These are phyloP conservation scores for Aspergillus awamori DNA, from an alignment of 2,329 filamentous ascomycete genomes.

Conservation along the genomic window DNA sequence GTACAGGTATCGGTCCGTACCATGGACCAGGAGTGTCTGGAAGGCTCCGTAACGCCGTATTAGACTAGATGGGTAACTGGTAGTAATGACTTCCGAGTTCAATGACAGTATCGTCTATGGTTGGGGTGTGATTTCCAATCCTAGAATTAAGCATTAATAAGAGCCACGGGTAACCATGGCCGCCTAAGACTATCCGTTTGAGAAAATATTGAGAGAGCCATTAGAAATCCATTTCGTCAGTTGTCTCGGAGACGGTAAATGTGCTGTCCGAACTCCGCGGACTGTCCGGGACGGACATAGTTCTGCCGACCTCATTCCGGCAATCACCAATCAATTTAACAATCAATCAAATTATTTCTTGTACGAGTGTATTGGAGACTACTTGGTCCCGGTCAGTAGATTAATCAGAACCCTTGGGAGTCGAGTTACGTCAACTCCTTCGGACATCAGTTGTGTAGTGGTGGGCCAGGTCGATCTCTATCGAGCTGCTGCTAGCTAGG, in stretches of 20 bases:
- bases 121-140: background rate
- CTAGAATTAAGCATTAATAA: background rate
- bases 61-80: too few species aligned
- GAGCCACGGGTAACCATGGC: background rate
- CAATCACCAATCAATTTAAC: background rate
- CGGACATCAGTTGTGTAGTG: background rate
- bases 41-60: background rate
- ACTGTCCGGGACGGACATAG: background rate
- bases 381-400: background rate
- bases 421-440: background rate
- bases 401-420: background rate
- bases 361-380: background rate
- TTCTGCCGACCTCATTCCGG: background rate
- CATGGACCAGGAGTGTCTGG: background rate
- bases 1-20: background rate
- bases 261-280: background rate
- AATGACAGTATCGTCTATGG: background rate
- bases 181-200: too few species aligned
- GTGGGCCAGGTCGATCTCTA: background rate
- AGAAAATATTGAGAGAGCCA: too few species aligned
- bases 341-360: too few species aligned
- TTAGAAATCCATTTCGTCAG: background rate
- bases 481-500: background rate
- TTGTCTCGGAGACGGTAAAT: background rate
- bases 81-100: background rate